Percentiles rank a stretch among this genome's conserved stretches.
Evolutionary conservation across 805 yeast species (phyloP).

Genomic region (Candida palmyrensis): DNA sequence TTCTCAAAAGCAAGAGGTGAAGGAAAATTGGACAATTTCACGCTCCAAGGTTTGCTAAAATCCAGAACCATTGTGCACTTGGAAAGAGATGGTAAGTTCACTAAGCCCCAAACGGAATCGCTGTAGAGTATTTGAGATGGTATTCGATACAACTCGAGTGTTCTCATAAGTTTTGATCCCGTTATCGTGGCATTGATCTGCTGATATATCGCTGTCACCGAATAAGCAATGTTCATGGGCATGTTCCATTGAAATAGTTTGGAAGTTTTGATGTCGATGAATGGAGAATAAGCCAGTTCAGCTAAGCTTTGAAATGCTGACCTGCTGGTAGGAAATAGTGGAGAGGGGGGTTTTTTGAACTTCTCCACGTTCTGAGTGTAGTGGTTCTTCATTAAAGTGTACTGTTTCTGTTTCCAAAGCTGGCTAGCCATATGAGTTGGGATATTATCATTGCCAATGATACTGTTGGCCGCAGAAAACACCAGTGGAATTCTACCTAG

Average conservation of each 20-base stretch:
- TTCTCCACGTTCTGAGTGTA: background rate
- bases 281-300: slow-evolving; percentile 1
- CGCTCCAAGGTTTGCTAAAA: background rate
- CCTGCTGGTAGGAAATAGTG: background rate
- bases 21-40: background rate
- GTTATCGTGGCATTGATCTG: background rate
- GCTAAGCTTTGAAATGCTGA: background rate
- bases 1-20: background rate
- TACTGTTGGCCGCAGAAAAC: background rate
- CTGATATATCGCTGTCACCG: background rate
- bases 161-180: background rate
- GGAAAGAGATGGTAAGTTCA: background rate
- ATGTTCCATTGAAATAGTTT: background rate
- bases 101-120: background rate
- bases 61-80: background rate
- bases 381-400: slow-evolving; percentile 1
- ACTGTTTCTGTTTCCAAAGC: background rate
- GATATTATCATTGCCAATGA: too few species aligned
- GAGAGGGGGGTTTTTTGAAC: background rate
- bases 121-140: background rate
- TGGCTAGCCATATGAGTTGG: background rate
- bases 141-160: background rate
- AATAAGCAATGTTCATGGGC: background rate
- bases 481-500: background rate
- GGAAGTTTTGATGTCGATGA: background rate